These are phyloP conservation scores for Annulohypoxylon moriforme DNA, from an alignment of 495 filamentous ascomycete species.

Conservation along the genomic window DNA sequence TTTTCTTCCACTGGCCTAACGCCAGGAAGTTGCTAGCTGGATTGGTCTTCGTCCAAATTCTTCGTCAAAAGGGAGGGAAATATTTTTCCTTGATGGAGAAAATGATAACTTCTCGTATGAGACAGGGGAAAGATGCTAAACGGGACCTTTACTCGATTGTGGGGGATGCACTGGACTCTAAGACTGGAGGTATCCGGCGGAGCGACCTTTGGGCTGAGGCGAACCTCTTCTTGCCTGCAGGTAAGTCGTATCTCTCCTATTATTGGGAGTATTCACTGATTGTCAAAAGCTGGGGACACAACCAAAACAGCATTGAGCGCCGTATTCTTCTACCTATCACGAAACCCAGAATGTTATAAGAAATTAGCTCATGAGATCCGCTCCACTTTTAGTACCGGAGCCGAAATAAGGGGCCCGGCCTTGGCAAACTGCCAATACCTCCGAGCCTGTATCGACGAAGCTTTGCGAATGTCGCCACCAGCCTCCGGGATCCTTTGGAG, in stretches of 20 bases:
- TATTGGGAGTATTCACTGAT: neutral
- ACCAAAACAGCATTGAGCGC: conserved; percentile 19
- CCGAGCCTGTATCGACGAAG: conserved; percentile 67
- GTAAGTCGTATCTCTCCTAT: conserved; percentile 3
- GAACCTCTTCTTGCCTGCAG: conserved; percentile 30
- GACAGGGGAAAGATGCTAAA: conserved; percentile 17
- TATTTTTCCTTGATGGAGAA: conserved; percentile 21
- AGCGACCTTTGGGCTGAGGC: conserved; percentile 42
- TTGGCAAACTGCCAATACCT: conserved; percentile 60
- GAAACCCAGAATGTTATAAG: conserved; percentile 53
- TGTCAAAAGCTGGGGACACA: conserved; percentile 18
- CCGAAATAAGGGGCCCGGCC: conserved; percentile 55
- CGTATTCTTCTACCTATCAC: conserved; percentile 31
- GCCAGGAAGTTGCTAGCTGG: conserved; percentile 18
- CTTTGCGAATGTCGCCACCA: conserved; percentile 66
- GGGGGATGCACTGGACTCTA: conserved; percentile 52
- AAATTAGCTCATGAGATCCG: conserved; percentile 56
- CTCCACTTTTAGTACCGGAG: conserved; percentile 46
- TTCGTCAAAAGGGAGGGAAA: neutral
- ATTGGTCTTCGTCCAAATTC: neutral
- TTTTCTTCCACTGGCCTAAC: neutral
- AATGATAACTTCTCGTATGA: conserved; percentile 33
- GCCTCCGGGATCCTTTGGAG: conserved; percentile 61
- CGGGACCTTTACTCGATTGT: conserved; percentile 48
- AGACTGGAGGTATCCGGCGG: neutral